phyloP scores from a whole-genome alignment of 2,329 filamentous ascomycete species.

The Pseudopyrenochaeta lycopersici region DNA sequence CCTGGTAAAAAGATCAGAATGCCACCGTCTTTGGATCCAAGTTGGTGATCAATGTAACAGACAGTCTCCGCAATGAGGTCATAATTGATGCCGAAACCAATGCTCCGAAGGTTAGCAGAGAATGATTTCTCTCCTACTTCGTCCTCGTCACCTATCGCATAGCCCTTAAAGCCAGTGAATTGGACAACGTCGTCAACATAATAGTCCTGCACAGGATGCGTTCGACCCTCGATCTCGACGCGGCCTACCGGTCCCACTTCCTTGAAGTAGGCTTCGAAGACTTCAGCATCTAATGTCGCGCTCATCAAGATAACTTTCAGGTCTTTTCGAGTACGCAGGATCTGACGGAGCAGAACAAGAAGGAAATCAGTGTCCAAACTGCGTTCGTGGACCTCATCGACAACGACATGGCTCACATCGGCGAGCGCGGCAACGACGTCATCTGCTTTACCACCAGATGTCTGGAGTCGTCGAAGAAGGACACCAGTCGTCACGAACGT shows the following conservation, averaged over 20 bases:
- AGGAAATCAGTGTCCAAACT: constrained; percentile 96
- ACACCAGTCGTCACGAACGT: constrained; percentile 98
- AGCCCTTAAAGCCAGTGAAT: constrained; percentile 73
- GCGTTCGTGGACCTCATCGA: constrained; percentile 96
- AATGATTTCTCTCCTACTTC: constrained; percentile 59
- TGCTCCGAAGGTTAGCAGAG: constrained; percentile 52
- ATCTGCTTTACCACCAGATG: constrained; percentile 79
- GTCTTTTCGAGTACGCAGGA: constrained; percentile 76
- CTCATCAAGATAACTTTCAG: constrained; percentile 96
- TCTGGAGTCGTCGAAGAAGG: constrained; percentile 87
- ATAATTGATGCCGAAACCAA: constrained; percentile 87
- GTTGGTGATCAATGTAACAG: constrained; percentile 79
- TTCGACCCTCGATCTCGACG: constrained; percentile 88
- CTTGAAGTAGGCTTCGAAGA: constrained; percentile 86
- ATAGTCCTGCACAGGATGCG: constrained; percentile 87
- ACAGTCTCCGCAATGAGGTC: constrained; percentile 83
- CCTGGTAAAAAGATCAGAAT: constrained; percentile 97
- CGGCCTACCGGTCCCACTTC: constrained; percentile 75
- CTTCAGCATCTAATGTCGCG: constrained; percentile 87
- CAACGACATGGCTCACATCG: constrained; percentile 92
- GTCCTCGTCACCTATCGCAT: constrained; percentile 59
- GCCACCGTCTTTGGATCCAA: constrained; percentile 78
- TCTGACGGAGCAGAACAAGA: constrained; percentile 84
- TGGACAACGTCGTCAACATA: constrained; percentile 89
- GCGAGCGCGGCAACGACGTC: constrained; percentile 83